phyloP scores from a whole-genome alignment of 108 stramenopile species.

The Stephanodiscus minutulus region DNA sequence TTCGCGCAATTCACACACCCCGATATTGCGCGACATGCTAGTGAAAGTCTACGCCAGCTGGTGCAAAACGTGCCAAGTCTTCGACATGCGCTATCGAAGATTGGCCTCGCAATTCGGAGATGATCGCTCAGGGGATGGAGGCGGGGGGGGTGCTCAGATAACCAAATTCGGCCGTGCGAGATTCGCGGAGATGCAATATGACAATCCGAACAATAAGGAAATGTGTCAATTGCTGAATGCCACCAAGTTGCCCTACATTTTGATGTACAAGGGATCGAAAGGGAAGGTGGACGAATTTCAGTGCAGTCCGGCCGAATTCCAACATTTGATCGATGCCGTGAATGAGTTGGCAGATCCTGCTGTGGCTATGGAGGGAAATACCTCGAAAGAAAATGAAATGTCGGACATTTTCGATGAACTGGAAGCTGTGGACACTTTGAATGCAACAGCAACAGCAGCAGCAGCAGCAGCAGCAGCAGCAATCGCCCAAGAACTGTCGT shows the following conservation, averaged over 20 bases:
- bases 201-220: slow-evolving; percentile 39
- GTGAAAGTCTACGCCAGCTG: slow-evolving; percentile 49
- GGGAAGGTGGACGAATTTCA: slow-evolving; percentile 47
- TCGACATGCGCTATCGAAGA: slow-evolving; percentile 42
- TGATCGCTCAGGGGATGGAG: too few species aligned
- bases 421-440: background rate
- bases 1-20: too few species aligned
- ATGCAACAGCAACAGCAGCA: background rate
- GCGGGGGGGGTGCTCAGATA: too few species aligned
- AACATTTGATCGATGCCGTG: slow-evolving; percentile 40
- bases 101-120: slow-evolving; percentile 35
- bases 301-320: slow-evolving; percentile 36
- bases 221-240: slow-evolving; percentile 45
- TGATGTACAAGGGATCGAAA: slow-evolving; percentile 36
- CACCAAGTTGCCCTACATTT: slow-evolving; percentile 44
- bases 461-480: background rate
- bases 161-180: slow-evolving; percentile 14
- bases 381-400: background rate
- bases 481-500: background rate
- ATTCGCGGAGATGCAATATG: slow-evolving; percentile 54
- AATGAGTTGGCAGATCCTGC: slow-evolving; percentile 31
- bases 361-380: background rate
- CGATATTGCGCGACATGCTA: too few species aligned
- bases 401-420: too few species aligned
- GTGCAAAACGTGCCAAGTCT: slow-evolving; percentile 51